These are phyloP conservation scores for Colletotrichum paranaense DNA, from an alignment of 2,329 filamentous ascomycete species.

Conservation along the genomic window DNA sequence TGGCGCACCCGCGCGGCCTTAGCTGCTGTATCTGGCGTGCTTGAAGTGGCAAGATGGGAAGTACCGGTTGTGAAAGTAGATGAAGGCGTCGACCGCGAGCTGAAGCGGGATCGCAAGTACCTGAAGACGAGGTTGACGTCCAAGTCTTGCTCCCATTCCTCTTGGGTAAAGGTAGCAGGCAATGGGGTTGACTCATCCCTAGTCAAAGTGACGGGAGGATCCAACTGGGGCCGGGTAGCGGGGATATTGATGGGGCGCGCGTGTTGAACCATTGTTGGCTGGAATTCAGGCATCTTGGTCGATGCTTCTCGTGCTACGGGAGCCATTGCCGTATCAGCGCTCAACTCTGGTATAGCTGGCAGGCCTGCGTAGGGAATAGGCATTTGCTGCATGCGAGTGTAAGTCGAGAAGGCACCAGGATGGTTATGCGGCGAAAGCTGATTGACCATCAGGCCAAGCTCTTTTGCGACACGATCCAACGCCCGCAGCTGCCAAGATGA, in stretches of 20 bases:
- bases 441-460: conserved; percentile 85
- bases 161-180: conserved; percentile 64
- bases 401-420: conserved; percentile 89
- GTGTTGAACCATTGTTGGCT: conserved; percentile 56
- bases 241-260: conserved; percentile 51
- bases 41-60: conserved; percentile 60
- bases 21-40: conserved; percentile 74
- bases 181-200: conserved; percentile 29
- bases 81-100: conserved; percentile 58
- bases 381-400: conserved; percentile 72
- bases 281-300: conserved; percentile 57
- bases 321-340: conserved; percentile 41
- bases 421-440: conserved; percentile 79
- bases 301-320: conserved; percentile 62
- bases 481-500: conserved; percentile 80
- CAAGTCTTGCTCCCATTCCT: conserved; percentile 94
- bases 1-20: conserved; percentile 87
- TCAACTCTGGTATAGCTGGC: conserved; percentile 69
- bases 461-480: conserved; percentile 85
- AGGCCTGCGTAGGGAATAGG: conserved; percentile 83
- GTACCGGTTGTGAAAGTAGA: conserved; percentile 56
- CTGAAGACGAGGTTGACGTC: conserved; percentile 93
- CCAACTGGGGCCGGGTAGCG: conserved; percentile 40
- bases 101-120: conserved; percentile 83
- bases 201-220: conserved; percentile 16